These are phyloP conservation scores for Anacardium occidentale DNA, from an alignment of 345 rosid species.

Conservation along the genomic window DNA sequence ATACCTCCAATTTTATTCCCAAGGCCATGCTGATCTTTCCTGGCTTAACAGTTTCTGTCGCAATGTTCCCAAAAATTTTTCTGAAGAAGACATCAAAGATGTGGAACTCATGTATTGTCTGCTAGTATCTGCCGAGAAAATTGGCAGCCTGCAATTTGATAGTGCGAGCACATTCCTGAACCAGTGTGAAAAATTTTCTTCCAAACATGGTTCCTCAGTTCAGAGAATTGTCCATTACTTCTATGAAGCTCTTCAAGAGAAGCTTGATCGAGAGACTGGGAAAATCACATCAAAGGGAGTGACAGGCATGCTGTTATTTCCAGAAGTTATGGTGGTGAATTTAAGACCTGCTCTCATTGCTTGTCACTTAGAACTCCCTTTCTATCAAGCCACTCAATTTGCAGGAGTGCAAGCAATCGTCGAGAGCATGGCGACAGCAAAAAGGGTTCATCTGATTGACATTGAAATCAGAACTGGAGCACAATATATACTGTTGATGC, in stretches of 20 bases:
- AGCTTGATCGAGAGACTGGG: conserved; percentile 41
- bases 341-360: conserved; percentile 19
- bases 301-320: too few relatives aligned
- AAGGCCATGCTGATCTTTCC: too few relatives aligned
- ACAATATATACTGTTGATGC: conserved; percentile 48
- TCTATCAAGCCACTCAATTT: conserved; percentile 31
- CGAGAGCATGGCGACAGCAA: conserved; percentile 39
- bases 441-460: conserved; percentile 46
- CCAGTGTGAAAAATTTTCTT: conserved; percentile 32
- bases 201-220: conserved; percentile 38
- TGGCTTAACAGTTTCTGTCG: too few relatives aligned
- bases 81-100: conserved; percentile 34
- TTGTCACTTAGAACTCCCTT: conserved; percentile 33
- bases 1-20: conserved; percentile 27
- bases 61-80: background rate
- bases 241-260: conserved; percentile 40
- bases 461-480: conserved; percentile 33
- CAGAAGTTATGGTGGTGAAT: conserved; percentile 9
- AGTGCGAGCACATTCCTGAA: conserved; percentile 41
- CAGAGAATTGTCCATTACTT: conserved; percentile 45
- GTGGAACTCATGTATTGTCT: conserved; percentile 41
- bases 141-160: conserved; percentile 34
- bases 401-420: conserved; percentile 47
- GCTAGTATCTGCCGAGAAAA: conserved; percentile 44
- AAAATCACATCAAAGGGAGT: conserved; percentile 11